Evolutionary conservation across 179 eudicot genomes (phyloP), one percentile per base, ranked within the genome.

Genomic region (Spinacia oleracea): DNA sequence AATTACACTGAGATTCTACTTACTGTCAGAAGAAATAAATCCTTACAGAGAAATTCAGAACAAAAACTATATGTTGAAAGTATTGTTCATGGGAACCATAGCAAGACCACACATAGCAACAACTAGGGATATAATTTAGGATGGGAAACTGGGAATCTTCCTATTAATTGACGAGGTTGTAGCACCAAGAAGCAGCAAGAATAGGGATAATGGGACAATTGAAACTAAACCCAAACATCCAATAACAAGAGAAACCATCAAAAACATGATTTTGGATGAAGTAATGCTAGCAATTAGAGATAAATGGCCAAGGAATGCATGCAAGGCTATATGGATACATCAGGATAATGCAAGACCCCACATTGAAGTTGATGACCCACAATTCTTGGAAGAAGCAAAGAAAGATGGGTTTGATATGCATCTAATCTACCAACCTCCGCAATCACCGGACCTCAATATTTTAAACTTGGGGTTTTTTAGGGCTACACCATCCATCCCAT

Each of bases 321-420:
- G 18, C 7, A 73, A 18, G 70, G 63, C 16, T 58, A n/a, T n/a
- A n/a, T n/a, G n/a, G n/a, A n/a, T n/a, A n/a, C n/a, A n/a, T n/a
- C n/a, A n/a, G n/a, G n/a, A 75, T 20, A 60, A 75, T 29, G 78
- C 78, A 14, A 75, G n/a, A 31, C 42, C 78, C 11, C 70, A 75
- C 14, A 25, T 75, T 7, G 2, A 6, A 16, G 1, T 10, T 2
- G 7, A 29, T 40, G 70, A 42, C 5, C 42, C 16, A 1, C 27
- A 23, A 0, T 75, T 43, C 9, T 12, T 16, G 1, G 43, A 7
- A 15, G 29, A 38, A 23, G 43, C 71, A 63, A 63, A 12, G 0
- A 11, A 9, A 18, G 71, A 46, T 46, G 62, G 71, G 0, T 76
- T 63, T 9, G 12, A 76, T 14, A 63, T 46, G 14, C 18, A 43